Percentiles rank a stretch among this genome's conserved stretches.
phyloP scores from a whole-genome alignment of 805 yeast genomes.

The Suhomyces sp. region DNA sequence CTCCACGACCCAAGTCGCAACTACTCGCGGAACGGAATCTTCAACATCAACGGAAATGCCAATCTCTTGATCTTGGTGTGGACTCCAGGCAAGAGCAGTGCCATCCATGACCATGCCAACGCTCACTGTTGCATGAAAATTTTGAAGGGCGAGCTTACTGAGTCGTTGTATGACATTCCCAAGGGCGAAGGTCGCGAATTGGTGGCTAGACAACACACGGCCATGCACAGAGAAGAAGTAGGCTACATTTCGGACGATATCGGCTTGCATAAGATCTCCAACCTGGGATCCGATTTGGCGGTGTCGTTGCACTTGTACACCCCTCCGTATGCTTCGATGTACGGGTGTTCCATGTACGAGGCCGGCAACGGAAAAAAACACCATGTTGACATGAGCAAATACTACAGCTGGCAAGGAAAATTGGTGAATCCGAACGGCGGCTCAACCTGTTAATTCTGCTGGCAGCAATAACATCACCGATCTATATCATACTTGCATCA shows the following conservation, averaged over 20 bases:
- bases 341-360: conserved; percentile 53
- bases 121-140: conserved; percentile 78
- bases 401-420: conserved; percentile 61
- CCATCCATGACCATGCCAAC: conserved; percentile 71
- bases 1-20: conserved; percentile 47
- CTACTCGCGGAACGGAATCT: conserved; percentile 70
- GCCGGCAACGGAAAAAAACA: conserved; percentile 46
- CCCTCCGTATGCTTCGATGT: conserved; percentile 69
- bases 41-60: conserved; percentile 67
- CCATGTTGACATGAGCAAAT: conserved; percentile 56
- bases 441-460: conserved; percentile 9
- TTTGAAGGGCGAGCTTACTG: conserved; percentile 55
- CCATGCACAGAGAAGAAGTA: conserved; percentile 42
- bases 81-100: conserved; percentile 63
- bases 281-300: conserved; percentile 42
- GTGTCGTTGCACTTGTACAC: conserved; percentile 71
- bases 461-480: not conserved
- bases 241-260: conserved; percentile 64
- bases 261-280: conserved; percentile 64
- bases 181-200: conserved; percentile 23
- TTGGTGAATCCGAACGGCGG: conserved; percentile 19
- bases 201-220: conserved; percentile 23
- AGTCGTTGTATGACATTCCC: conserved; percentile 55
- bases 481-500: not conserved
- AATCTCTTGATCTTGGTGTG: conserved; percentile 66